These are phyloP conservation scores for Magnolia changhungtana DNA, from an alignment of 164 flowering plant genomes.

Conservation along the genomic window DNA sequence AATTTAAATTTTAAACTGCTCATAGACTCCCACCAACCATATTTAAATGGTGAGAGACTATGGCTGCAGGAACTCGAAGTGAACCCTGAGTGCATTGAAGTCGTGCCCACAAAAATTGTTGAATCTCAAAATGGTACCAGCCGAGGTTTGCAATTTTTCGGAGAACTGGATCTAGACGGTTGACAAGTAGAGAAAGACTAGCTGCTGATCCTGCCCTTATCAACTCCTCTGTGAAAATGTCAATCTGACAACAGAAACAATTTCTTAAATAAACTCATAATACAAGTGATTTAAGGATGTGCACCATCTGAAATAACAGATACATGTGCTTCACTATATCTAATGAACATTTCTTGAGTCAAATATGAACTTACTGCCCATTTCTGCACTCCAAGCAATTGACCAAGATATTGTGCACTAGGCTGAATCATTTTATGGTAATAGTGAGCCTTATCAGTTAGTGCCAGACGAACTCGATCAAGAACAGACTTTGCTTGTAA, in stretches of 20 bases:
- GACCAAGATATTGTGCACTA: conserved; percentile 31
- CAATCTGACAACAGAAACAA: conserved; percentile 17
- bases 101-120: neutral
- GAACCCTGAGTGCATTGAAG: neutral
- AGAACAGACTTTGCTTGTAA: conserved; percentile 31
- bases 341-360: neutral
- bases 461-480: conserved; percentile 24
- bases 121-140: conserved; percentile 15
- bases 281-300: neutral
- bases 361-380: conserved; percentile 25
- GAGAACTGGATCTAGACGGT: conserved; percentile 28
- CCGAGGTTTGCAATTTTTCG: conserved; percentile 29
- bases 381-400: conserved; percentile 27
- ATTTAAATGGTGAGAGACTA: neutral
- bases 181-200: conserved; percentile 25
- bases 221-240: conserved; percentile 30
- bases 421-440: conserved; percentile 28
- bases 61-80: neutral
- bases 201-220: conserved; percentile 28
- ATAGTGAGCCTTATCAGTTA: conserved; percentile 22
- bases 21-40: neutral
- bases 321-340: neutral
- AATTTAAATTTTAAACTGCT: neutral
- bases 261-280: neutral
- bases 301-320: neutral